These are phyloP conservation scores for Trichoderma breve DNA, from an alignment of 2,329 filamentous ascomycete genomes.

Conservation along the genomic window DNA sequence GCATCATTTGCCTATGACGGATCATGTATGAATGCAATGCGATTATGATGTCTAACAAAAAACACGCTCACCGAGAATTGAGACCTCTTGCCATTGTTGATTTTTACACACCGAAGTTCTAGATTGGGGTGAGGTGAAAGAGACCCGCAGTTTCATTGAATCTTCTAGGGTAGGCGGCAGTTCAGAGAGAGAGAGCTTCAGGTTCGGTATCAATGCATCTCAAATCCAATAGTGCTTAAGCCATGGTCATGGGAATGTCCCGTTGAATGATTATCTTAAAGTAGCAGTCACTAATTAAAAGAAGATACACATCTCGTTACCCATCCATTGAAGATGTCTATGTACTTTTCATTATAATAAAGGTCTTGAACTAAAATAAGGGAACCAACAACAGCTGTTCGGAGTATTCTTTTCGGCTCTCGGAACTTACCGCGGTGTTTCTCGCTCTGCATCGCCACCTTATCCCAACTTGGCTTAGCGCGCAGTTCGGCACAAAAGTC, in stretches of 20 bases:
- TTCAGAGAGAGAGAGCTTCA: not conserved
- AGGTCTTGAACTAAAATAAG: not conserved
- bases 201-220: not conserved
- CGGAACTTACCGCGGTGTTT: not conserved
- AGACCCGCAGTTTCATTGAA: not conserved
- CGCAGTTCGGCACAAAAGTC: not conserved
- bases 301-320: not conserved
- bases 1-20: not conserved
- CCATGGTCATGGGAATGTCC: not conserved
- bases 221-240: not conserved
- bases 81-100: not conserved
- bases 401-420: not conserved
- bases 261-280: not conserved
- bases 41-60: not conserved
- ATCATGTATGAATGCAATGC: conserved; percentile 9
- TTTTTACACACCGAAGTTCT: not conserved
- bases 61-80: not conserved
- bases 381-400: not conserved
- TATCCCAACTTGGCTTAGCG: not conserved
- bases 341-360: not conserved
- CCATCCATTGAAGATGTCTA: not conserved
- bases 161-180: not conserved
- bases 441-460: not conserved
- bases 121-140: not conserved
- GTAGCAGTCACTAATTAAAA: not conserved